Base-by-base conservation (phyloP, 208 protist species). In the Vickermania ingenoplastis region DNA sequence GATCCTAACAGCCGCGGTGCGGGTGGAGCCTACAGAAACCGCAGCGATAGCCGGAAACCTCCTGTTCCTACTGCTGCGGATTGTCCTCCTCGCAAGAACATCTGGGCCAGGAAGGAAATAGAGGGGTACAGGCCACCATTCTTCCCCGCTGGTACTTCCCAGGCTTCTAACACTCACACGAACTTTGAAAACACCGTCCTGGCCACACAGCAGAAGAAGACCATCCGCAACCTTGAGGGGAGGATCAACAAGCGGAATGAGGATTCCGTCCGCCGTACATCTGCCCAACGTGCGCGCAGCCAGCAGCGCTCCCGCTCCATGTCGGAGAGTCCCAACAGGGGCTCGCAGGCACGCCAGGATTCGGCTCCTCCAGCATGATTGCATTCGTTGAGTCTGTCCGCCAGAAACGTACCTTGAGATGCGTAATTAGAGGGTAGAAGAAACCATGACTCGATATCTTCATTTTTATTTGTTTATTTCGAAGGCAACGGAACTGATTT, bases 131-230 rank as follows among this genome's bases (percentile, higher is more conserved):
- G 73, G 63, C 63, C 80, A 59, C 86, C 86, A 23, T 93, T 79
- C 77, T 89, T 77, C 61, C 82, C 82, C 22, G 58, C 82, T 5
- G 72, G 80, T 24, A 71, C 53, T 36, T 41, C 78, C 0, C 23
- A 51, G 14, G 36, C 36, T 45, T 75, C 51, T 2, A 75, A 93
- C 31, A 63, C 72, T 51, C 86, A 93, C 41, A 30, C 89, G 24
- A 80, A 81, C 25, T 87, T 83, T 30, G 73, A 77, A n/a, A 88
- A 89, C 63, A 84, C 77, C 24, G 63, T 65, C 29, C 78, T 81
- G 25, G 79, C 78, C 23, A 59, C 65, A 48, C 74, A 84, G 61
- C 78, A 72, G 59, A 36, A 71, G 53, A 78, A 89, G 53, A 77
- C 65, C 69, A 88, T 92, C 55, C 75, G 70, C 17, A 71, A 83